A percentile compares a stretch with the other conserved stretches of the same genome.
phyloP scores from a whole-genome alignment of 805 yeast genomes.

The Yarrowia keelungensis region DNA sequence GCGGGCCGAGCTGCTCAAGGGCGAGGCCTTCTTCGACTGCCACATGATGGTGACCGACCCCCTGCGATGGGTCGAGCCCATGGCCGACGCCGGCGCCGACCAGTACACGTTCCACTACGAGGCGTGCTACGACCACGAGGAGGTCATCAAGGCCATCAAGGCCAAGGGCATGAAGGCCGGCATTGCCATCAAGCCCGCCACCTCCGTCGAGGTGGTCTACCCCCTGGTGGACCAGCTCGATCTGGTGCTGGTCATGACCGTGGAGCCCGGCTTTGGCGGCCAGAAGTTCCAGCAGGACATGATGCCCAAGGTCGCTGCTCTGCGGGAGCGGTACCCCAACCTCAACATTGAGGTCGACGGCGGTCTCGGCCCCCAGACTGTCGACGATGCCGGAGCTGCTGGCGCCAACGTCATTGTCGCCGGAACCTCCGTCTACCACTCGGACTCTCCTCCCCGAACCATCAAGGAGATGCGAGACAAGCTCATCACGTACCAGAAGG shows the following conservation, averaged over 20 bases:
- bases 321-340: conserved; percentile 76
- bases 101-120: conserved; percentile 97
- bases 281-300: conserved; percentile 93
- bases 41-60: conserved; percentile 98
- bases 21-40: conserved; percentile 79
- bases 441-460: conserved; percentile 77
- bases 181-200: conserved; percentile 92
- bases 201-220: conserved; percentile 81
- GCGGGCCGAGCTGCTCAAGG: conserved; percentile 77
- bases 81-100: conserved; percentile 94
- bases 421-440: conserved; percentile 91
- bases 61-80: conserved; percentile 90
- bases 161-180: conserved; percentile 88
- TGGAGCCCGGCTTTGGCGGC: conserved; percentile 99
- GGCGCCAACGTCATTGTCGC: conserved; percentile 99
- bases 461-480: conserved; percentile 53
- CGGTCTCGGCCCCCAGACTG: conserved; percentile 86
- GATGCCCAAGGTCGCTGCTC: conserved; percentile 91
- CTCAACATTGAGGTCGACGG: conserved; percentile 96
- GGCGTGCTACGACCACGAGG: conserved; percentile 73
- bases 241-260: conserved; percentile 98
- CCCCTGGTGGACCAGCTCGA: conserved; percentile 80
- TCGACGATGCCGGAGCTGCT: conserved; percentile 88
- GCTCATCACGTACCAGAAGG: conserved; percentile 46
- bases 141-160: conserved; percentile 77